Conservation (phyloP, 2,329 filamentous ascomycete species). For the Geosmithia flava region DNA sequence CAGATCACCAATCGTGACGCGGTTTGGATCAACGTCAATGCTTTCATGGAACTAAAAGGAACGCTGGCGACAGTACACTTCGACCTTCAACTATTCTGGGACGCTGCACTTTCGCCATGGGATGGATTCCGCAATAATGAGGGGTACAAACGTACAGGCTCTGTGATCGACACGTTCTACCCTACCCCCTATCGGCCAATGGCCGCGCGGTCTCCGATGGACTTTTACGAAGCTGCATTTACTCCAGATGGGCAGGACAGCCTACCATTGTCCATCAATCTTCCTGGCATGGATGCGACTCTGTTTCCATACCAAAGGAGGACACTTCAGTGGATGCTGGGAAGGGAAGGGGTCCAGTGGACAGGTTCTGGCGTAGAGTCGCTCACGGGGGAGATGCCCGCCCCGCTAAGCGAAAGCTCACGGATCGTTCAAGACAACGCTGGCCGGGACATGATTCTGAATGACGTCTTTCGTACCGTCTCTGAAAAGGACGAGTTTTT, state of each 20-base stretch:
- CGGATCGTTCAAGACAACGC: conserved; percentile 17
- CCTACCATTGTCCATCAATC: conserved; percentile 21
- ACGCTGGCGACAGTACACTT: conserved; percentile 14
- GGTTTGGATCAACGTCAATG: conserved; percentile 20
- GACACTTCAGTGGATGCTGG: conserved; percentile 57
- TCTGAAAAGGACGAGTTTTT: conserved; percentile 35
- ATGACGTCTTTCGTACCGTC: conserved; percentile 49
- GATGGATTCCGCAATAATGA: conserved; percentile 12
- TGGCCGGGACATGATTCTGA: conserved; percentile 37
- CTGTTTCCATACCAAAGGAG: conserved; percentile 64
- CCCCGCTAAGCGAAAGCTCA: conserved; percentile 14
- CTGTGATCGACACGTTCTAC: conserved; percentile 23
- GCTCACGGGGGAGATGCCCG: conserved; percentile 3
- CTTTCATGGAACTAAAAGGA: conserved; percentile 14
- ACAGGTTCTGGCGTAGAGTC: not conserved
- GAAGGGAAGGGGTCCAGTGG: conserved; percentile 50
- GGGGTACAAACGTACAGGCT: conserved; percentile 19
- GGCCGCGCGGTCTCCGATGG: conserved; percentile 29
- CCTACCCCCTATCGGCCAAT: conserved; percentile 4
- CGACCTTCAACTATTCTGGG: conserved; percentile 27
- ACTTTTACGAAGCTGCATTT: conserved; percentile 60
- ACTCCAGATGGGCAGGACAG: conserved; percentile 37
- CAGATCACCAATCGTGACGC: conserved; percentile 19
- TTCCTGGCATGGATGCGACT: conserved; percentile 31
- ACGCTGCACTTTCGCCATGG: conserved; percentile 20